A percentile compares a stretch with the other conserved stretches of the same genome.
Evolutionary conservation across 2,329 filamentous ascomycete genomes (phyloP).

Genomic region (Aureobasidium sp.): DNA sequence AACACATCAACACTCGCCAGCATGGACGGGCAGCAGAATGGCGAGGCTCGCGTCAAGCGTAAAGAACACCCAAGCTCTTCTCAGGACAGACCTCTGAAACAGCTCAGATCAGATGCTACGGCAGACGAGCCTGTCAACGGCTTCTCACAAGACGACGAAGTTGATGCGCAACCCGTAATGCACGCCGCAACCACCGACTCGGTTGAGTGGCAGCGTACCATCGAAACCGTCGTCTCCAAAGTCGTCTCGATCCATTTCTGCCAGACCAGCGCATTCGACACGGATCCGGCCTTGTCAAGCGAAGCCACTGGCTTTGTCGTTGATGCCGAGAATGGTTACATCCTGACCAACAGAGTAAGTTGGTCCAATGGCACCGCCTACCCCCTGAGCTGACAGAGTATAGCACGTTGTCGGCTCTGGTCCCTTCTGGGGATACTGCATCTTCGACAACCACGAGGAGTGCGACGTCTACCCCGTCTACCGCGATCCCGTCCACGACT

Average conservation of each 20-base stretch:
- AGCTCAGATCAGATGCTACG: conserved; percentile 26
- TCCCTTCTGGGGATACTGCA: conserved; percentile 95
- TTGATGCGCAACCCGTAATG: conserved; percentile 33
- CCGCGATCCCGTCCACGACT: conserved; percentile 96
- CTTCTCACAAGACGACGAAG: conserved; percentile 28
- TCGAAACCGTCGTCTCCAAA: conserved; percentile 87
- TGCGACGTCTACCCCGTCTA: conserved; percentile 96
- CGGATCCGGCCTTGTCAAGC: conserved; percentile 85
- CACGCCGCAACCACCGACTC: conserved; percentile 53
- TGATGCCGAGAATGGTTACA: conserved; percentile 79
- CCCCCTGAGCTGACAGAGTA: neutral
- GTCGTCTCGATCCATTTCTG: conserved; percentile 99
- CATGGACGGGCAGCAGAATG: conserved; percentile 15
- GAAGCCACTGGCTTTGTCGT: conserved; percentile 98
- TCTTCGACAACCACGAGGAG: conserved; percentile 97
- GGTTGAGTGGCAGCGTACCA: conserved; percentile 90
- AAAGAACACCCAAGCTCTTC: conserved; percentile 30
- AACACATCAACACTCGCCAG: neutral
- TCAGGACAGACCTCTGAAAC: conserved; percentile 30
- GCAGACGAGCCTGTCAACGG: conserved; percentile 29
- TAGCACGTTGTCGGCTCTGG: conserved; percentile 87
- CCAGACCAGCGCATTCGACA: conserved; percentile 96
- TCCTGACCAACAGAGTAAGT: conserved; percentile 42
- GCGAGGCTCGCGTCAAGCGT: conserved; percentile 23
- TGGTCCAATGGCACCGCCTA: neutral